phyloP scores from a whole-genome alignment of 2,329 filamentous ascomycete species.

The Colletotrichum sp. region DNA sequence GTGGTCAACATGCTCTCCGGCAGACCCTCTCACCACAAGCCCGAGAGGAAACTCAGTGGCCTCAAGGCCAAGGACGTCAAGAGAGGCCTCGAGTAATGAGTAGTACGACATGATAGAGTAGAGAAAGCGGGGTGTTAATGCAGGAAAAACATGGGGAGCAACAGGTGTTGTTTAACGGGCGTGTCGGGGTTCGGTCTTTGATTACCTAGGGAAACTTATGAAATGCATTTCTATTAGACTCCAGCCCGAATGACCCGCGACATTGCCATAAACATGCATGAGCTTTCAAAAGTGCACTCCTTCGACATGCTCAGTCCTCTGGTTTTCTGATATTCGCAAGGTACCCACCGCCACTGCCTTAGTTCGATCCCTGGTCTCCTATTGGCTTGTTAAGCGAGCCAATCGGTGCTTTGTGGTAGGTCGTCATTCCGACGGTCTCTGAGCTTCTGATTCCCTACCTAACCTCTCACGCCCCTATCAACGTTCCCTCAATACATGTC shows the following conservation, averaged over 20 bases:
- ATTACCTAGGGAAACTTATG: conserved; percentile 13
- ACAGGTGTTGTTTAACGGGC: conserved; percentile 10
- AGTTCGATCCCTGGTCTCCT: too few relatives aligned
- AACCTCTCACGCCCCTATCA: too few relatives aligned
- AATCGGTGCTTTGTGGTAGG: too few relatives aligned
- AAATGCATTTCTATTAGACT: conserved; percentile 9
- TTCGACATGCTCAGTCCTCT: too few relatives aligned
- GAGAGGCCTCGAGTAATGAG: conserved; percentile 45
- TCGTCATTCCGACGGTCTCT: too few relatives aligned
- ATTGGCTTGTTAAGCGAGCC: too few relatives aligned
- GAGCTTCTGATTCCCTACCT: too few relatives aligned
- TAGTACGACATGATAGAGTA: neutral
- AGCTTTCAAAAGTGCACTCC: too few relatives aligned
- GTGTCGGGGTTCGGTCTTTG: conserved; percentile 11
- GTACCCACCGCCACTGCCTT: too few relatives aligned
- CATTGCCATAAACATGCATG: neutral
- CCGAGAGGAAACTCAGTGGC: conserved; percentile 56
- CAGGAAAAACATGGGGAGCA: neutral
- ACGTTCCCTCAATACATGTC: too few relatives aligned
- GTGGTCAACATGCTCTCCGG: conserved; percentile 87
- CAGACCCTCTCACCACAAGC: conserved; percentile 59
- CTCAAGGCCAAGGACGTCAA: conserved; percentile 65
- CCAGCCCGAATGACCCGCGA: neutral
- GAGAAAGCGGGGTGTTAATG: neutral
- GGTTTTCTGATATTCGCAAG: too few relatives aligned